Base-by-base conservation (phyloP, 805 yeast genomes). In the Pichia rugopelliculosa region DNA sequence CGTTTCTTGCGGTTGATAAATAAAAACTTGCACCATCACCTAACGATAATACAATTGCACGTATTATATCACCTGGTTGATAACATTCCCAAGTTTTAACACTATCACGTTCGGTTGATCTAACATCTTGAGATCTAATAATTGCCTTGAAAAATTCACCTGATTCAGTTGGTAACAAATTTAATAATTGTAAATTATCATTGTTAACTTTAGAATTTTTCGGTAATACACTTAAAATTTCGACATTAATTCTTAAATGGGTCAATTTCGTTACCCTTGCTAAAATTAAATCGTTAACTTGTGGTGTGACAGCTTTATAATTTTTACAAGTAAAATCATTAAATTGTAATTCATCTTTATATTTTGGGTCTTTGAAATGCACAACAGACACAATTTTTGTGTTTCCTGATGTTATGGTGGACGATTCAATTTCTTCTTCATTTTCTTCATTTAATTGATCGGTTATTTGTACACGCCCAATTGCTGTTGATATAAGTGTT, bases 21-120 rank as follows among this genome's bases (percentile, higher is more conserved):
- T 90, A 93, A 61, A 90, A 93, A 62, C 87, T 87, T 18, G 84
- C 74, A 9, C 98, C 98, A 65, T 93, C 99, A 47, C 99, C 99
- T 30, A 93, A 69, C 0, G 96, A 87, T n/a, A 77, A 69, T 9
- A 90, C 82, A 54, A 75, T 71, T 0, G 96, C 96, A 52, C 96
- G 74, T 3, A 93, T 86, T 45, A 93, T 78, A 65, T 93, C 99
- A 15, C 97, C 97, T 0, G 98, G 98, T 56, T 77, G 77, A 67
- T 82, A 93, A 60, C 89, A 75, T 18, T 87, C 87, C 48, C 79
- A 75, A 30, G 91, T 74, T 58, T 84, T 83, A 27, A 89, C 90
- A 58, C 79, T 79, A 61, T 93, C 99, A 59, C 96, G 73, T 55
- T 93, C 96, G 0, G 96, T 87, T 20, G 91, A 82, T 51, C 97